Evolutionary conservation across 2,329 filamentous ascomycete genomes (phyloP), one percentile per base, ranked within the genome.

Genomic region (Stylonectria norvegica): DNA sequence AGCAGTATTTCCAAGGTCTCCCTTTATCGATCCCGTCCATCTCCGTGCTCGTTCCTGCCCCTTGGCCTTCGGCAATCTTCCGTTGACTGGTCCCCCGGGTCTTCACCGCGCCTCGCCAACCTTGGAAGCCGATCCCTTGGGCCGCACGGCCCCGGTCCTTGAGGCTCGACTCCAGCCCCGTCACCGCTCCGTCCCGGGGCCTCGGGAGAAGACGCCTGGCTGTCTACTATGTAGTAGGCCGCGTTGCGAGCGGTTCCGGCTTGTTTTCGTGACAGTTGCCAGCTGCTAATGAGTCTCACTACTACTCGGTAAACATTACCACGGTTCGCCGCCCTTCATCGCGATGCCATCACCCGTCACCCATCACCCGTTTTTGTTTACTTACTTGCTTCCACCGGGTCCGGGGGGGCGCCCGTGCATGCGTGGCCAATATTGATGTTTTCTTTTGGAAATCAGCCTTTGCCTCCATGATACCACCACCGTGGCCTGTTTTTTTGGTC

Each of bases 1-100:
- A 25, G 7, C 22, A 25, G 22, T 12, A 25, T n/a, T n/a, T n/a
- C n/a, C n/a, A n/a, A n/a, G n/a, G n/a, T 14, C 27, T 14, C n/a
- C n/a, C 27, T 5, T 18, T 32, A 32, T 32, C 30, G 30, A 32
- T 32, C 30, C 30, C 30, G 30, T 32, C 30, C 30, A 32, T 17
- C 30, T 19, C 30, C 30, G 30, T 19, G 10, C n/a, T 29, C 27
- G 6, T 29, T 14, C 27, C 7, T 14, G n/a, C 6, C 6, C n/a
- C 6, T 5, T 14, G 15, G 10, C 30, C n/a, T n/a, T 32, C 30
- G 30, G 30, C 15, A 32, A 32, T 7, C 15, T 14, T 32, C 30
- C 30, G 30, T 8, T n/a, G 6, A 17, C 30, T 7, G 7, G 8
- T 16, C 30, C n/a, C n/a, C n/a, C n/a, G n/a, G n/a, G n/a, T n/a